Base-by-base conservation (phyloP, 176 grass and related monocot species). In the Neostapfia colusana region DNA sequence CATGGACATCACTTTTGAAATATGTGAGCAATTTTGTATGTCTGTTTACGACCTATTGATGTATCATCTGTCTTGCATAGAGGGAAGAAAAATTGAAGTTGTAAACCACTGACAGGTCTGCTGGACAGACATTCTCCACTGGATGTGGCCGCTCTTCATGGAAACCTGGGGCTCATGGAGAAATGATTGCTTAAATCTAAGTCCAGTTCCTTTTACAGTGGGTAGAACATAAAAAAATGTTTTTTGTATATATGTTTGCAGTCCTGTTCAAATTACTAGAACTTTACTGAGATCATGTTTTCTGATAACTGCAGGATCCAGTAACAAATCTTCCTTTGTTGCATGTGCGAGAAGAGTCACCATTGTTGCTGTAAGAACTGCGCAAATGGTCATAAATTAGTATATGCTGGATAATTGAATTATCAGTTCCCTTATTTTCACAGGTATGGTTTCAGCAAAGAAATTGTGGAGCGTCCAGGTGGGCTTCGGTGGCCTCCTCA, bases 381-480 rank as follows among this genome's bases (percentile, higher is more conserved):
- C 63, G 17, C 72, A 77, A 55, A 56, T 57, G 50, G 17, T 54
- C 17, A 63, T 51, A 7, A 62, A 18, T 20, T 58, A 9, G n/a
- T 27, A 27, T 77, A 72, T 54, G 13, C 53, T 79, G 46, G 43
- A 50, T 35, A 34, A 12, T 61, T 68, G 49, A 84, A 50, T 59
- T 73, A 66, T 39, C 17, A 26, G 15, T 25, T 75, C 24, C 35
- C 4, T 70, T 40, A 50, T 60, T 70, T 89, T 57, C 79, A 18
- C 84, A 97, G 88, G 81, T 97, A 97, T 62, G 88, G 91, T 48
- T 91, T 97, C 74, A 97, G 94, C 67, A 93, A 89, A 81, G 88
- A 97, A 84, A 85, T 97, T 76, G 94, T 97, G 10, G 94, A 97
- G 82, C 83, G 48, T 67, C 88, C 91, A 84, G 91, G 94, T 91